phyloP scores from a whole-genome alignment of 768 basidiomycete genomes.

The Suillus ampliporus region DNA sequence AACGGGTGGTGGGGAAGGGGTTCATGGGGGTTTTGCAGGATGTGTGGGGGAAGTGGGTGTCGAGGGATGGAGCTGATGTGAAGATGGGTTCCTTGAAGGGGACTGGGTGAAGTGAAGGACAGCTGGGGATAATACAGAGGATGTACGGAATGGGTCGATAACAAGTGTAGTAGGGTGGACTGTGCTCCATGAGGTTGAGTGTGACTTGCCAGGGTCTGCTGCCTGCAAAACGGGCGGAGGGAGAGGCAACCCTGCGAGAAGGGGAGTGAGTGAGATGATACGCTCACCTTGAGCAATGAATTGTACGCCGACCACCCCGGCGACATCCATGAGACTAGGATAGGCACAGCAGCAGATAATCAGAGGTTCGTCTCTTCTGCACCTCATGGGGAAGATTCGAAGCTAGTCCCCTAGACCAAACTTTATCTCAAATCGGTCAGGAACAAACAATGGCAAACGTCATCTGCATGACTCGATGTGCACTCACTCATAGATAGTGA shows the following conservation, averaged over 20 bases:
- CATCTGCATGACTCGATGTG: too few relatives aligned
- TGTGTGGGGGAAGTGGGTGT: neutral
- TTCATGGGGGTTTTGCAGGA: neutral
- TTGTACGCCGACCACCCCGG: slow-evolving; percentile 58
- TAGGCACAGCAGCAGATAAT: slow-evolving; percentile 67
- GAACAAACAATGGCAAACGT: too few relatives aligned
- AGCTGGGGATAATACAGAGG: slow-evolving; percentile 7
- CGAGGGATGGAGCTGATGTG: neutral
- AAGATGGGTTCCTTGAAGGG: neutral
- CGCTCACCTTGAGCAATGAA: slow-evolving; percentile 63
- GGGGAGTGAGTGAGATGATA: neutral
- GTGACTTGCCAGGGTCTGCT: slow-evolving; percentile 46
- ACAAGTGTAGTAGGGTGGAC: slow-evolving; percentile 61
- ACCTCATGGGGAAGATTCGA: too few relatives aligned
- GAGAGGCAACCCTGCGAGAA: slow-evolving; percentile 15
- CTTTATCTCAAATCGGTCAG: too few relatives aligned
- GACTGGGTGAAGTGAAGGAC: neutral
- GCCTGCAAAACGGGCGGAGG: neutral
- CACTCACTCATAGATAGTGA: too few relatives aligned
- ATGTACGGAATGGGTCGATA: slow-evolving; percentile 40
- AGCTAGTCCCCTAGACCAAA: too few relatives aligned
- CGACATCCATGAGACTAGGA: slow-evolving; percentile 41
- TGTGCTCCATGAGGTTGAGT: slow-evolving; percentile 58
- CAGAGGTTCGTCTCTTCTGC: too few relatives aligned
- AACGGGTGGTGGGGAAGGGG: neutral